A percentile compares a stretch with the other conserved stretches of the same genome.
phyloP scores from a whole-genome alignment of 805 yeast species.

The Candida oleophila region DNA sequence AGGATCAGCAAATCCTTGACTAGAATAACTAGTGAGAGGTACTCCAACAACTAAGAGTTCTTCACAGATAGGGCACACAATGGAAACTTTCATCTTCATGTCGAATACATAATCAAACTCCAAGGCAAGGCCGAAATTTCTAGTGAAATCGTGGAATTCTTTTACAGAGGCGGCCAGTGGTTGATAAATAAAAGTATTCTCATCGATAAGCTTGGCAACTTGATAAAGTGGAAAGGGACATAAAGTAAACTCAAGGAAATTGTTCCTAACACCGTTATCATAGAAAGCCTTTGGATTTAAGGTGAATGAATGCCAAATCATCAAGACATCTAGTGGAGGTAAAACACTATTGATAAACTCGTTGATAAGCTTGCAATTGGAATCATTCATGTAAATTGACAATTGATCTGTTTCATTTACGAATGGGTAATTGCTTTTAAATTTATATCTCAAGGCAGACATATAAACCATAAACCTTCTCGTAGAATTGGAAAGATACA shows the following conservation, averaged over 20 bases:
- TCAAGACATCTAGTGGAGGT: slow-evolving; percentile 22
- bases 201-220: slow-evolving; percentile 10
- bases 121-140: slow-evolving; percentile 1
- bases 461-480: slow-evolving; percentile 20
- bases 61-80: slow-evolving; percentile 15
- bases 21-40: slow-evolving; percentile 9
- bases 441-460: slow-evolving; percentile 11
- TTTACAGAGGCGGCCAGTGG: slow-evolving; percentile 8
- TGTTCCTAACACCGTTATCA: slow-evolving; percentile 14
- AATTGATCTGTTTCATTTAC: slow-evolving; percentile 4
- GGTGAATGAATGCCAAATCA: slow-evolving; percentile 24
- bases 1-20: slow-evolving; percentile 15
- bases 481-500: slow-evolving; percentile 20
- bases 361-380: background rate
- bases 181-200: slow-evolving; percentile 10
- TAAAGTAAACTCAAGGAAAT: slow-evolving; percentile 13
- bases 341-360: slow-evolving; percentile 6
- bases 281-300: slow-evolving; percentile 17
- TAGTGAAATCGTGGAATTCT: slow-evolving; percentile 9
- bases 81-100: slow-evolving; percentile 5
- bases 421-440: background rate
- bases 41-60: slow-evolving; percentile 8
- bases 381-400: slow-evolving; percentile 4
- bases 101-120: slow-evolving; percentile 5
- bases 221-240: slow-evolving; percentile 18